Evolutionary conservation across 257 asterid species (phyloP).

Genomic region (Nicotiana obtusifolia): DNA sequence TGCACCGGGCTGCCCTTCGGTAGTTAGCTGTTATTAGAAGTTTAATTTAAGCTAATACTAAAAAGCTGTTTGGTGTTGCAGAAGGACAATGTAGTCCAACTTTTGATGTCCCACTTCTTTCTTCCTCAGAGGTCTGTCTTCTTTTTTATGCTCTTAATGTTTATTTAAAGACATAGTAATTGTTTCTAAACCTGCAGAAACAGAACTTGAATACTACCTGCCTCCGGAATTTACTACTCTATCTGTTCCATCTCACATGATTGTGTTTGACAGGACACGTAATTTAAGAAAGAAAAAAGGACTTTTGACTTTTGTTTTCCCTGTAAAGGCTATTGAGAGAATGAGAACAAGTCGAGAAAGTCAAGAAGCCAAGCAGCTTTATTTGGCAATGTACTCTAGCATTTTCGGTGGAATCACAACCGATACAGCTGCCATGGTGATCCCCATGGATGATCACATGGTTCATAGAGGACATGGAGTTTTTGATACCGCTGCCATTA

Average conservation of each 20-base stretch:
- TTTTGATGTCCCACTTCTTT: conserved; percentile 53
- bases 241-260: too few species aligned
- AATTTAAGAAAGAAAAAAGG: background rate
- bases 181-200: background rate
- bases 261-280: too few species aligned
- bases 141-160: background rate
- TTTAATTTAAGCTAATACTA: too few species aligned
- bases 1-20: background rate
- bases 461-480: conserved; percentile 98
- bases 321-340: conserved; percentile 62
- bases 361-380: conserved; percentile 54
- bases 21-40: background rate
- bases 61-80: conserved; percentile 4
- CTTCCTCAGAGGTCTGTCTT: conserved; percentile 65
- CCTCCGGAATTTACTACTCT: background rate
- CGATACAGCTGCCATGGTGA: conserved; percentile 82
- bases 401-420: conserved; percentile 79
- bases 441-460: conserved; percentile 95
- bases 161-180: background rate
- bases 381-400: conserved; percentile 87
- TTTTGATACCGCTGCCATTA: conserved; percentile 82
- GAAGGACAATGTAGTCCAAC: conserved; percentile 28
- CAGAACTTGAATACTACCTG: too few species aligned
- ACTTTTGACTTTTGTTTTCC: background rate
- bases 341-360: conserved; percentile 38